These are phyloP conservation scores for Polytrichum commune DNA, from an alignment of 225 moss, liverwort and hornwort species.

Conservation along the genomic window DNA sequence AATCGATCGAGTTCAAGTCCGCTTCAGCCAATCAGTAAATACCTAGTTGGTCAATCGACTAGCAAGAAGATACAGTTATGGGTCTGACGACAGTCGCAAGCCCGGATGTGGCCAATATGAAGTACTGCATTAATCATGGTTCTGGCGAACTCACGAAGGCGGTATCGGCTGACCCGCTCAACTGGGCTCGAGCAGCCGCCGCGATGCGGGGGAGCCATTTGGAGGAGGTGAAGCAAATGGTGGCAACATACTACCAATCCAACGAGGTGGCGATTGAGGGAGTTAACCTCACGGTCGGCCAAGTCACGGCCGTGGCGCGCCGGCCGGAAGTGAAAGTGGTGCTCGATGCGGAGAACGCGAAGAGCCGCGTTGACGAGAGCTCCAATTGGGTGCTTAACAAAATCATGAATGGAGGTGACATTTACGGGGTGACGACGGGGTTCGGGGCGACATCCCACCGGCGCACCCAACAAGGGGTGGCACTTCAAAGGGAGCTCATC, in stretches of 20 bases:
- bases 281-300: conserved; percentile 11
- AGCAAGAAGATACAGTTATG: no score
- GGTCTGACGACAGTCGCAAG: no score
- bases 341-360: conserved; percentile 17
- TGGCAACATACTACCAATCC: neutral
- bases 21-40: no score
- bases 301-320: conserved; percentile 14
- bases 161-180: conserved; percentile 10
- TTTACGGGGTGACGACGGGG: conserved; percentile 26
- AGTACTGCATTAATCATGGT: no score
- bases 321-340: conserved; percentile 7
- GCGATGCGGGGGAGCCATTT: conserved; percentile 18
- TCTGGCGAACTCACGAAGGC: no score
- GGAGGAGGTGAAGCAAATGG: conserved; percentile 16
- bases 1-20: no score
- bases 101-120: no score
- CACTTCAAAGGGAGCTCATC: conserved; percentile 24
- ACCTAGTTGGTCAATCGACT: no score
- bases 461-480: conserved; percentile 17
- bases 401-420: conserved; percentile 27
- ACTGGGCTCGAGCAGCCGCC: conserved; percentile 14
- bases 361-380: conserved; percentile 20
- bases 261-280: conserved; percentile 13
- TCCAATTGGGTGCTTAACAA: conserved; percentile 22
- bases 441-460: conserved; percentile 28